A percentile compares a stretch with the other conserved stretches of the same genome.
These are phyloP conservation scores for Daldinia grandis DNA, from an alignment of 495 filamentous ascomycete species.

Conservation along the genomic window DNA sequence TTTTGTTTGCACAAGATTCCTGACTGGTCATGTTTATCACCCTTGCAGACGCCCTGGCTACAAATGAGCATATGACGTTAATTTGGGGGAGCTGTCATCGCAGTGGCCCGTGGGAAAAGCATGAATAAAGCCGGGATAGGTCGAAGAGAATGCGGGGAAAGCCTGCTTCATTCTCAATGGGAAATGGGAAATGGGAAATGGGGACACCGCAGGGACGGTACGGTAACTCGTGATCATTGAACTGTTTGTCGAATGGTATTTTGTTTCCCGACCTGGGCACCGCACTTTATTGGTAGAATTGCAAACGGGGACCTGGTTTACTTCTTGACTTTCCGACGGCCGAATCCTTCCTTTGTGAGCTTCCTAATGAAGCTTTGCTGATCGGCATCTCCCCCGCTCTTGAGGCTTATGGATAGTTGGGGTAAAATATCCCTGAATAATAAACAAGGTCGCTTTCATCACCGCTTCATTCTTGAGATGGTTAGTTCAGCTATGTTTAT, in stretches of 20 bases:
- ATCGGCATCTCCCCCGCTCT: constrained; percentile 33
- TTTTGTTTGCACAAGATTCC: constrained; percentile 19
- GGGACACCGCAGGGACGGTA: constrained; percentile 24
- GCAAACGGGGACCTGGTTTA: not conserved
- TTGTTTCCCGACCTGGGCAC: constrained; percentile 1
- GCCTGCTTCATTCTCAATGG: constrained; percentile 25
- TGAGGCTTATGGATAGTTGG: constrained; percentile 32
- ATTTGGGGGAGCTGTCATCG: constrained; percentile 22
- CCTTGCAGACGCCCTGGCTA: constrained; percentile 30
- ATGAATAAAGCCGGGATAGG: constrained; percentile 36
- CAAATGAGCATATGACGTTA: constrained; percentile 40
- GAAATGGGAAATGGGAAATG: constrained; percentile 15
- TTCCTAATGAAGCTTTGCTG: constrained; percentile 35
- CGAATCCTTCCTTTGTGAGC: constrained; percentile 26
- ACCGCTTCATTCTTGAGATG: not conserved
- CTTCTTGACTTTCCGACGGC: constrained; percentile 8
- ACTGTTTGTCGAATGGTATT: constrained; percentile 15
- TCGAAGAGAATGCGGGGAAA: constrained; percentile 40
- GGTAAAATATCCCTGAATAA: constrained; percentile 17
- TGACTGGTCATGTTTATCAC: constrained; percentile 34
- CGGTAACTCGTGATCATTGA: constrained; percentile 22
- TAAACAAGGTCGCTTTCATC: too few relatives aligned
- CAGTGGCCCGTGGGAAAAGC: constrained; percentile 17
- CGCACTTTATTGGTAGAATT: constrained; percentile 21
- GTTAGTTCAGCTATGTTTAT: not conserved